Evolutionary conservation across 768 basidiomycete genomes (phyloP).

Genomic region (Boletales sp.): DNA sequence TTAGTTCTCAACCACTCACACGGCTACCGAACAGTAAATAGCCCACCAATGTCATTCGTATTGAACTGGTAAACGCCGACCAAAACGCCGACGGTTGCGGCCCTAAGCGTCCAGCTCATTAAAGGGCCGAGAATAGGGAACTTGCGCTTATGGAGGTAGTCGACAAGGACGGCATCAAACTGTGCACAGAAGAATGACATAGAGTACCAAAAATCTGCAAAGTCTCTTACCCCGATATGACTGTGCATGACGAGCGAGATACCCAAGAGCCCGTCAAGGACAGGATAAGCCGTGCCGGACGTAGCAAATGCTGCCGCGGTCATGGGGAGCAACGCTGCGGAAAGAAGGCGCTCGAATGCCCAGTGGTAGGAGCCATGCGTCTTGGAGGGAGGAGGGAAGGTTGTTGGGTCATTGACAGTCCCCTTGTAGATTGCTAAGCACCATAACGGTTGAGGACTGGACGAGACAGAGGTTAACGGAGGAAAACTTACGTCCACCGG

Average conservation of each 20-base stretch:
- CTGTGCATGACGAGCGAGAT: slow-evolving; percentile 89
- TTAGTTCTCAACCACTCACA: background rate
- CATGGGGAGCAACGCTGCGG: slow-evolving; percentile 83
- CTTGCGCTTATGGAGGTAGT: slow-evolving; percentile 93
- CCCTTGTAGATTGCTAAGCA: slow-evolving; percentile 77
- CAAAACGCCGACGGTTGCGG: slow-evolving; percentile 74
- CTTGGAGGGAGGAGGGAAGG: slow-evolving; percentile 79
- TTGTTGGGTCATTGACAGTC: slow-evolving; percentile 91
- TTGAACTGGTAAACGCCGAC: slow-evolving; percentile 97
- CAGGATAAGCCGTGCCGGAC: slow-evolving; percentile 69
- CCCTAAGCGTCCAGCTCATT: slow-evolving; percentile 71
- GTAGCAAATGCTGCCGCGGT: slow-evolving; percentile 85
- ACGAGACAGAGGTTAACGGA: background rate
- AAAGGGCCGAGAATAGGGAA: slow-evolving; percentile 77
- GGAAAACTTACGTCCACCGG: slow-evolving; percentile 62
- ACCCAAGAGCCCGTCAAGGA: slow-evolving; percentile 87
- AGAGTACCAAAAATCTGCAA: background rate
- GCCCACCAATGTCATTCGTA: slow-evolving; percentile 94
- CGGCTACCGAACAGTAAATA: background rate
- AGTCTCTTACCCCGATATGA: slow-evolving; percentile 77
- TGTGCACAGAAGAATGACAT: slow-evolving; percentile 22
- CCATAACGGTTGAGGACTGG: background rate
- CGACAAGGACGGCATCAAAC: slow-evolving; percentile 76
- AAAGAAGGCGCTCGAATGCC: slow-evolving; percentile 91
- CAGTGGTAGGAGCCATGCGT: slow-evolving; percentile 87